These are phyloP conservation scores for Chytriomyces sp. DNA, from an alignment of 192 early-diverging fungal species.

Conservation along the genomic window DNA sequence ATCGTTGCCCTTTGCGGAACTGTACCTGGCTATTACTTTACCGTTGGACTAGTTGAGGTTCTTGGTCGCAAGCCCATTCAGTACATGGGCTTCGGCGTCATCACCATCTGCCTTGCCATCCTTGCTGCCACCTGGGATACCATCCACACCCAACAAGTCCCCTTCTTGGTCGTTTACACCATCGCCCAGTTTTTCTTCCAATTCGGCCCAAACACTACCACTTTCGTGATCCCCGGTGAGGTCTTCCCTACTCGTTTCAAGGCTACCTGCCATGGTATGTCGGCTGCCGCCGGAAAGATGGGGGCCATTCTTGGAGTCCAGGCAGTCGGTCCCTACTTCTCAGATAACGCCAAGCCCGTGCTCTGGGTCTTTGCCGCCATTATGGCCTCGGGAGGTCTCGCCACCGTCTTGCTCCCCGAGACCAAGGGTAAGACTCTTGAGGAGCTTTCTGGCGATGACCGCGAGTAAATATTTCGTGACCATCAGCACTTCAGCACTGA, in stretches of 20 bases:
- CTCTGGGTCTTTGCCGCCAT: conserved; percentile 34
- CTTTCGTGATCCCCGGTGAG: conserved; percentile 75
- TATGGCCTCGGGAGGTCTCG: conserved; percentile 59
- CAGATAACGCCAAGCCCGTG: conserved; percentile 17
- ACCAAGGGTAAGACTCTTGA: conserved; percentile 76
- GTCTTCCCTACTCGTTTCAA: conserved; percentile 76
- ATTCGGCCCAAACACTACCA: conserved; percentile 94
- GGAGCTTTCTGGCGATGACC: conserved; percentile 48
- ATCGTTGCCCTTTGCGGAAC: conserved; percentile 71
- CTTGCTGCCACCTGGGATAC: conserved; percentile 41
- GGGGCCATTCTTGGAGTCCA: conserved; percentile 71
- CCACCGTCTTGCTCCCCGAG: conserved; percentile 74
- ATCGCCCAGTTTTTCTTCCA: conserved; percentile 74
- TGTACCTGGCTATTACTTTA: conserved; percentile 95
- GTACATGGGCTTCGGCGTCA: conserved; percentile 81
- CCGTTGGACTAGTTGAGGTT: conserved; percentile 85
- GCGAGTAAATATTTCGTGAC: background rate
- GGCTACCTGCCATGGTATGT: conserved; percentile 78
- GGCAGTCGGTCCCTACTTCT: conserved; percentile 46
- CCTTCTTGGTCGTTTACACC: conserved; percentile 52
- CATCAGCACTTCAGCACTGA: too few relatives aligned
- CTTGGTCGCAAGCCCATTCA: conserved; percentile 91
- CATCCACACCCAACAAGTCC: conserved; percentile 17
- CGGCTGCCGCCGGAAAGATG: conserved; percentile 75
- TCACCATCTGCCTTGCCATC: conserved; percentile 73